Evolutionary conservation across 2,329 filamentous ascomycete species (phyloP).

Genomic region (Dothideomycetidae sp.): DNA sequence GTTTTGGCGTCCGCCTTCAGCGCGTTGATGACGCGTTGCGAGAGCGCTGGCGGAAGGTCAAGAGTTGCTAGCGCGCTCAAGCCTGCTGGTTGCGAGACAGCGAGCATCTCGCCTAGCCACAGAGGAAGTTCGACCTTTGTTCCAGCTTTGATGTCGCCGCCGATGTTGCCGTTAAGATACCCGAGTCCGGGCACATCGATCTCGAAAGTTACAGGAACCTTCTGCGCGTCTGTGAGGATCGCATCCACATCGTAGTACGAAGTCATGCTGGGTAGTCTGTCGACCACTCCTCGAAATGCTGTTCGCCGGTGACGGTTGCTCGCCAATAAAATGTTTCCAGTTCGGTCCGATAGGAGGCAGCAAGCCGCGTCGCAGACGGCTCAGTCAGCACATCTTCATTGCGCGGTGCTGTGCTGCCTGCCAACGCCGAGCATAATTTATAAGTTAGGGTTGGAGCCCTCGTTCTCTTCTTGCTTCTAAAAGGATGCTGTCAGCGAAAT

Average conservation of each 20-base stretch:
- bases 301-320: too few relatives aligned
- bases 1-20: slow-evolving; percentile 79
- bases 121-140: slow-evolving; percentile 73
- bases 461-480: too few relatives aligned
- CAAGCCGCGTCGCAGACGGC: too few relatives aligned
- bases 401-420: too few relatives aligned
- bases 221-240: slow-evolving; percentile 81
- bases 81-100: slow-evolving; percentile 40
- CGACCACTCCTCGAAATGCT: too few relatives aligned
- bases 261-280: too few relatives aligned
- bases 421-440: too few relatives aligned
- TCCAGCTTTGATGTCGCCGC: slow-evolving; percentile 58
- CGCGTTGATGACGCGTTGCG: slow-evolving; percentile 69
- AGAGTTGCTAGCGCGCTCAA: slow-evolving; percentile 55
- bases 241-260: slow-evolving; percentile 77
- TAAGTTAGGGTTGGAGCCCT: too few relatives aligned
- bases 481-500: too few relatives aligned
- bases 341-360: too few relatives aligned
- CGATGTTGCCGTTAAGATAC: slow-evolving; percentile 73
- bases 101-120: slow-evolving; percentile 91
- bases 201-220: slow-evolving; percentile 91
- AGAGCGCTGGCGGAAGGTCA: slow-evolving; percentile 65
- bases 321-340: too few relatives aligned
- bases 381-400: too few relatives aligned
- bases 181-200: slow-evolving; percentile 76